Evolutionary conservation across 805 yeast genomes (phyloP).

Genomic region (Kuraishia piskuri): DNA sequence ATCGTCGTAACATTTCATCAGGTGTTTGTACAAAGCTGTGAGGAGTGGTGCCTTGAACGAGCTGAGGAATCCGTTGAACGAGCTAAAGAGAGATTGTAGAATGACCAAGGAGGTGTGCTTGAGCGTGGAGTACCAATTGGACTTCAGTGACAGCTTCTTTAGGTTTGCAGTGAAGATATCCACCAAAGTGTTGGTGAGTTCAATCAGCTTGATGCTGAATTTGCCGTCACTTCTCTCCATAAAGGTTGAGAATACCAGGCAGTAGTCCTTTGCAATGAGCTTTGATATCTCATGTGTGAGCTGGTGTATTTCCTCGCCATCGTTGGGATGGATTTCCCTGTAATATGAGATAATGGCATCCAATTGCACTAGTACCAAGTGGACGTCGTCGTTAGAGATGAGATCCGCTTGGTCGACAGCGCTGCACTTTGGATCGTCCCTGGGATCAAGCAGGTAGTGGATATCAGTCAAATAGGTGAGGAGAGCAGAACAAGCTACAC

Average conservation of each 20-base stretch:
- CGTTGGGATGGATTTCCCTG: constrained; percentile 9
- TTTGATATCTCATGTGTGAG: constrained; percentile 16
- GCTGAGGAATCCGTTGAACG: constrained; percentile 26
- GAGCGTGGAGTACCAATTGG: constrained; percentile 21
- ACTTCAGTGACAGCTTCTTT: constrained; percentile 21
- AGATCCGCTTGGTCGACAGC: neutral
- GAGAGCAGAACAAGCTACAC: constrained; percentile 8
- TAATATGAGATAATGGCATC: constrained; percentile 14
- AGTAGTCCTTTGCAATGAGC: constrained; percentile 15
- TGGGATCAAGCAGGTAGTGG: constrained; percentile 4
- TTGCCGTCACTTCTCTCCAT: constrained; percentile 22
- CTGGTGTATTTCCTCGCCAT: constrained; percentile 13
- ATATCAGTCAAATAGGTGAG: constrained; percentile 11
- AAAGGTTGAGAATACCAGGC: constrained; percentile 15
- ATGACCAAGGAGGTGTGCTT: constrained; percentile 22
- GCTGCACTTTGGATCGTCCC: neutral
- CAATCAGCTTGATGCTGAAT: constrained; percentile 21
- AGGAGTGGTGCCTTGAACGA: constrained; percentile 18
- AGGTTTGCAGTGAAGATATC: constrained; percentile 11
- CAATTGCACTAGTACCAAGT: constrained; percentile 15
- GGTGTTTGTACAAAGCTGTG: constrained; percentile 20
- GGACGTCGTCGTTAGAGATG: constrained; percentile 12
- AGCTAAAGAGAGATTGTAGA: constrained; percentile 19
- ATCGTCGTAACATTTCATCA: constrained; percentile 23
- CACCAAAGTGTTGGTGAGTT: constrained; percentile 15